Conservation (phyloP, 371 early-diverging fungal genomes). For the Mucor lusitanicus region DNA sequence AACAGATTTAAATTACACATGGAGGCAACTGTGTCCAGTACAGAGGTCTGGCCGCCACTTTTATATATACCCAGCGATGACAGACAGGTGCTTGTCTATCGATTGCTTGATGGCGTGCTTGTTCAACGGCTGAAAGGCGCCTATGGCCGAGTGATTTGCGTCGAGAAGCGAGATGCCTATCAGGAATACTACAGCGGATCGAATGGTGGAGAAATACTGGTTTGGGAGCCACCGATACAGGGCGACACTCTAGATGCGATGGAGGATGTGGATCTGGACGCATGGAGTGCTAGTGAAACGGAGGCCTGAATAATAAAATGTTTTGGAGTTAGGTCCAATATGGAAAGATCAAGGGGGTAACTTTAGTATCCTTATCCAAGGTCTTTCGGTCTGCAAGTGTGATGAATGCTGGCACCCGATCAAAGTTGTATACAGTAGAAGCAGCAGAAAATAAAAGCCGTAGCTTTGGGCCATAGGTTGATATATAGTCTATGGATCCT, state of each 20-base stretch:
- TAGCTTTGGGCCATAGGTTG: too few species aligned
- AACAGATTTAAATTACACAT: slow-evolving; percentile 53
- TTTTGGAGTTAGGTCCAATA: not conserved
- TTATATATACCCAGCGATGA: slow-evolving; percentile 65
- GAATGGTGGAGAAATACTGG: slow-evolving; percentile 65
- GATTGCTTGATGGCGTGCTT: slow-evolving; percentile 58
- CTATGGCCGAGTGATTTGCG: slow-evolving; percentile 64
- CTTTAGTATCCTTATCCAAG: not conserved
- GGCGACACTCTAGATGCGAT: slow-evolving; percentile 13
- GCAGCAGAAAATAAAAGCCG: not conserved
- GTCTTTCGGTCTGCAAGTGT: not conserved
- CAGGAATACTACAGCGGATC: slow-evolving; percentile 73
- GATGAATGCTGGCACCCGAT: too few species aligned
- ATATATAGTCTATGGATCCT: too few species aligned
- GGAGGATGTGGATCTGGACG: slow-evolving; percentile 17
- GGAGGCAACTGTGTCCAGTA: slow-evolving; percentile 49
- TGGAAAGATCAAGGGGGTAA: slow-evolving; percentile 9
- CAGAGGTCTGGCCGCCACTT: slow-evolving; percentile 49
- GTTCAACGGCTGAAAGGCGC: slow-evolving; percentile 63
- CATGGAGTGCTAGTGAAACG: slow-evolving; percentile 34
- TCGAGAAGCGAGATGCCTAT: slow-evolving; percentile 53
- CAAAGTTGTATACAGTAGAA: not conserved
- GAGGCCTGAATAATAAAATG: slow-evolving; percentile 10
- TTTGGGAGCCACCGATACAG: slow-evolving; percentile 60
- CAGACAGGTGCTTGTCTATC: slow-evolving; percentile 59